Percentiles rank a stretch among this genome's conserved stretches.
Evolutionary conservation across 108 stramenopile species (phyloP).

Genomic region (Skeletonema grethae): DNA sequence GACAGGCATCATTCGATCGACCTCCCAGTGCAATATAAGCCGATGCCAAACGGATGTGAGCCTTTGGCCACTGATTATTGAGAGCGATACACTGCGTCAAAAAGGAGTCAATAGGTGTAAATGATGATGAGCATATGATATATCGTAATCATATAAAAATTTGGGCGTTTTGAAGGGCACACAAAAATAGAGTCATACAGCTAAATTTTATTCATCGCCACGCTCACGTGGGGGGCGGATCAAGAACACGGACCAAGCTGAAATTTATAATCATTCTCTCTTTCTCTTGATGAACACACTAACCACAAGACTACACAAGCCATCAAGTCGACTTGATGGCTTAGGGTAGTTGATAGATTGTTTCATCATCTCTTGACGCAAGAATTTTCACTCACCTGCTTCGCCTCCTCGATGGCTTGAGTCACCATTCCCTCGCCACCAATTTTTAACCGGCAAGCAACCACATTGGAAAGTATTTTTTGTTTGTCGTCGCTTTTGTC

Average conservation of each 20-base stretch:
- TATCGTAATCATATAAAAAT: neutral
- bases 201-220: constrained; percentile 43
- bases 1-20: constrained; percentile 85
- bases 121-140: neutral
- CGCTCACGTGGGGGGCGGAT: constrained; percentile 55
- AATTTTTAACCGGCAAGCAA: constrained; percentile 75
- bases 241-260: constrained; percentile 51
- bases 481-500: constrained; percentile 38
- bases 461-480: constrained; percentile 46
- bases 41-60: constrained; percentile 75
- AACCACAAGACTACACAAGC: no score
- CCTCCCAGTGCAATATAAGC: constrained; percentile 77
- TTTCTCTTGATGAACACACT: no score
- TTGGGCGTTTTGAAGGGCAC: neutral
- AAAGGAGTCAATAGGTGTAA: neutral
- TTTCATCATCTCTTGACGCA: no score
- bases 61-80: constrained; percentile 78
- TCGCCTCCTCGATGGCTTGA: neutral
- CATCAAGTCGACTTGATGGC: no score
- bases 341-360: no score
- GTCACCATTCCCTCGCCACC: constrained; percentile 57
- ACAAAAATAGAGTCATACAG: constrained; percentile 26
- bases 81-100: constrained; percentile 61
- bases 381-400: no score
- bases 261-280: constrained; percentile 29